phyloP scores from a whole-genome alignment of 805 yeast species.

The Candida insectorum region DNA sequence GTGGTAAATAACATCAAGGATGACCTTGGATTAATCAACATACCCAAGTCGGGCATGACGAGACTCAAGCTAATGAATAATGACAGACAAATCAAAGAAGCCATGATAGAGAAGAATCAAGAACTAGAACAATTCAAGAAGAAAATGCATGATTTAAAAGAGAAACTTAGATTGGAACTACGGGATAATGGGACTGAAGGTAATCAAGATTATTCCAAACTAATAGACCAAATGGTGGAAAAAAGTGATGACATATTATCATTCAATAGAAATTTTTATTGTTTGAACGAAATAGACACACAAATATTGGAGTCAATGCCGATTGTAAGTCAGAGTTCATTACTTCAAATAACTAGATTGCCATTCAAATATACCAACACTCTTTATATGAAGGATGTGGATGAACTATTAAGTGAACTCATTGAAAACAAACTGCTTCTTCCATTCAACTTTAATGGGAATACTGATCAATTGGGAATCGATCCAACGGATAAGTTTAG shows the following conservation, averaged over 20 bases:
- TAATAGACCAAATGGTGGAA: conserved; percentile 2
- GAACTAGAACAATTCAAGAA: background rate
- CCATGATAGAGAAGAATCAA: background rate
- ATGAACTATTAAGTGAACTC: no score
- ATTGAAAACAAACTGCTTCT: no score
- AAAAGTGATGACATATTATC: conserved; percentile 1
- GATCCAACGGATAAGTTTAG: no score
- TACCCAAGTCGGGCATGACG: no score
- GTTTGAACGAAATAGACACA: conserved; percentile 2
- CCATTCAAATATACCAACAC: no score
- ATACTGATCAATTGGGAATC: no score
- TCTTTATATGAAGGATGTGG: no score
- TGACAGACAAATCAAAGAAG: conserved; percentile 1
- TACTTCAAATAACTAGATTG: no score
- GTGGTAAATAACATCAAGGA: no score
- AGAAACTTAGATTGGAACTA: conserved; percentile 1
- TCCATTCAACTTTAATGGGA: no score
- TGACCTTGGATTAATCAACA: no score
- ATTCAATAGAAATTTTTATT: conserved; percentile 7
- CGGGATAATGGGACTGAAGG: conserved; percentile 2
- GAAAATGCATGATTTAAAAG: background rate
- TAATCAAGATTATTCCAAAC: background rate
- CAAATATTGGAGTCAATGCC: background rate
- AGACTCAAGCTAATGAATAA: conserved; percentile 1
- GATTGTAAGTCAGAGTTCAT: no score